Base-by-base conservation (phyloP, 306 rosid species). In the Cucumis hystrix region DNA sequence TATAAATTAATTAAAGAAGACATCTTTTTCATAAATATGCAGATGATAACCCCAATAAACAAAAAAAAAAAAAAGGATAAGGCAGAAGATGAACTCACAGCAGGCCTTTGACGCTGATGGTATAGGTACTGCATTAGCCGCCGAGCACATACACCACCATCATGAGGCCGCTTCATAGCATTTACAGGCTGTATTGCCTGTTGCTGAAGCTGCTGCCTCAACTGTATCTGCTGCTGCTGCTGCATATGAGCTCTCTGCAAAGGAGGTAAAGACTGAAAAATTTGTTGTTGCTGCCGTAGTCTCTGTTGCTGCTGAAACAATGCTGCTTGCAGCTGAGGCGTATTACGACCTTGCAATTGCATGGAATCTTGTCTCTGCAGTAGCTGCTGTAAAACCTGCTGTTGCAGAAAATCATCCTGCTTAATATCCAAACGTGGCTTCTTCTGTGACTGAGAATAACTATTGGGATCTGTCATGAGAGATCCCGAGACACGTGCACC, bases 231-330 rank as follows among this genome's bases (percentile, higher is more conserved):
- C 64, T 78, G 82, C 67, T 78, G 82, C 35, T 72, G 78, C 70
- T 69, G 79, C 55, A 64, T 58, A 52, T 80, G 99, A 3, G 83
- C 90, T 79, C 94, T 81, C 85, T 92, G 98, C 72, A 89, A 83
- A 73, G 87, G 97, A 18, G 98, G 99, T 88, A 92, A 89, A 56
- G 97, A 88, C 83, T 92, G 99, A 57, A 89, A 83, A 28, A 92
- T 86, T 55, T 95, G 89, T 28, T 86, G 88, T 37, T 87, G 86
- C 21, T 88, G 97, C 33, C 80, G 81, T 59, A 92, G 16, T 80
- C 77, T 57, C 41, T 81, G 79, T 66, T 83, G 81, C 68, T 81
- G 85, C 68, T 81, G 85, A 65, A 68, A 37, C 43, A 83, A 37
- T 21, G 89, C 90, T 13, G 89, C 91, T 69, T 80, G 76, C 33